Conservation (phyloP, 2,329 filamentous ascomycete species). For the Epichloe gansuensis region DNA sequence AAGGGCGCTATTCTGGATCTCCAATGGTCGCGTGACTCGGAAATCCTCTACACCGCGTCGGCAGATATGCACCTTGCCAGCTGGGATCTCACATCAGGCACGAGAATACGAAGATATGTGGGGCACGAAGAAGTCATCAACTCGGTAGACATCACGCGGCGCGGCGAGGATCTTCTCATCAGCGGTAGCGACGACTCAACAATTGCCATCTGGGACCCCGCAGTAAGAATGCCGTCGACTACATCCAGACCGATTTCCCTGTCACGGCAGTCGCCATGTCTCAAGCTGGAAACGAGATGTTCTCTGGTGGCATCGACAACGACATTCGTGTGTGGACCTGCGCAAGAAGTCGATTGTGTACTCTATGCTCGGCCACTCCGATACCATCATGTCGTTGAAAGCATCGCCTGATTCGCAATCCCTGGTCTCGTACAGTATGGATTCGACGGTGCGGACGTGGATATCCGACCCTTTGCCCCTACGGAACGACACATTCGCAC, state of each 20-base stretch:
- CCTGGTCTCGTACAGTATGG: slow-evolving; percentile 83
- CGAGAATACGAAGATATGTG: slow-evolving; percentile 78
- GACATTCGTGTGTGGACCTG: slow-evolving; percentile 94
- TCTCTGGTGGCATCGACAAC: slow-evolving; percentile 90
- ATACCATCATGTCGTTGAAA: slow-evolving; percentile 80
- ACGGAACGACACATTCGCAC: slow-evolving; percentile 74
- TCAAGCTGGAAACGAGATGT: slow-evolving; percentile 90
- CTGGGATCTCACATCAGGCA: slow-evolving; percentile 90
- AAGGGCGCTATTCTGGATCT: slow-evolving; percentile 84
- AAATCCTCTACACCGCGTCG: slow-evolving; percentile 81
- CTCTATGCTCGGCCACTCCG: slow-evolving; percentile 76
- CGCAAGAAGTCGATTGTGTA: slow-evolving; percentile 84
- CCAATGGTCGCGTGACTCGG: slow-evolving; percentile 92
- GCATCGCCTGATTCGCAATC: slow-evolving; percentile 91
- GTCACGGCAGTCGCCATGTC: slow-evolving; percentile 86
- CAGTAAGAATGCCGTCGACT: slow-evolving; percentile 76
- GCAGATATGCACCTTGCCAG: slow-evolving; percentile 88
- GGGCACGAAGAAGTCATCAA: slow-evolving; percentile 97
- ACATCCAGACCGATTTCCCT: slow-evolving; percentile 83
- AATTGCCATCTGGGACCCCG: slow-evolving; percentile 91
- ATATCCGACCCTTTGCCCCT: slow-evolving; percentile 88
- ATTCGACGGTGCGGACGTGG: slow-evolving; percentile 90
- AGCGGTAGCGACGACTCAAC: slow-evolving; percentile 89
- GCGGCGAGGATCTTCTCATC: slow-evolving; percentile 81
- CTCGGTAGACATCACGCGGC: slow-evolving; percentile 72